Percentiles rank a stretch among this genome's conserved stretches.
Evolutionary conservation across 352 stramenopile genomes (phyloP).

Genomic region (Hyaloperonospora brassicae): DNA sequence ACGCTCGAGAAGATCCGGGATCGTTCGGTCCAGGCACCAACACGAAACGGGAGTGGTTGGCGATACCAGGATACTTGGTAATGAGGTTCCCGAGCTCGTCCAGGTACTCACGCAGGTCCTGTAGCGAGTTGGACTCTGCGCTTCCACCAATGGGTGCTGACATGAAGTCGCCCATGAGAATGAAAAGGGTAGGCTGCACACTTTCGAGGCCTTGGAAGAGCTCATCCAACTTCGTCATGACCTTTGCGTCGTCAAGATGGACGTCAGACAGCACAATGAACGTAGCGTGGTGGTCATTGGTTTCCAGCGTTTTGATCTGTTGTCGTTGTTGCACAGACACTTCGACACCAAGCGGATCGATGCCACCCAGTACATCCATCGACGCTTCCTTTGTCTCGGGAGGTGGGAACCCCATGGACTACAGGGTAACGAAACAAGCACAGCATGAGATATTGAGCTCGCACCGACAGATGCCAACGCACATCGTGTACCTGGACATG

Average conservation of each 20-base stretch:
- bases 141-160: conserved; percentile 70
- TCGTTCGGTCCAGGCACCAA: conserved; percentile 90
- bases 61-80: conserved; percentile 73
- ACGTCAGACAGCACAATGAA: conserved; percentile 93
- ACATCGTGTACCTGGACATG: conserved; percentile 65
- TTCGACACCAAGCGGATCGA: conserved; percentile 79
- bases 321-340: conserved; percentile 71
- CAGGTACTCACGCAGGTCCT: conserved; percentile 79
- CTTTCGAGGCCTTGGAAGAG: conserved; percentile 86
- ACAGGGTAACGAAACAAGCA: background rate
- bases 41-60: conserved; percentile 83
- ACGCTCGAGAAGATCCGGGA: conserved; percentile 67
- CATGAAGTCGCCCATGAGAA: conserved; percentile 93
- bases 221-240: conserved; percentile 84
- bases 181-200: conserved; percentile 76
- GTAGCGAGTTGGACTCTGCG: conserved; percentile 52
- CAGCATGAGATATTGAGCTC: background rate
- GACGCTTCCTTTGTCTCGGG: conserved; percentile 78
- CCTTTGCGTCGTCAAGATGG: conserved; percentile 87
- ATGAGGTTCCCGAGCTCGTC: conserved; percentile 89
- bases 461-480: background rate
- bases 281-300: conserved; percentile 70
- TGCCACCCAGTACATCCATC: conserved; percentile 56
- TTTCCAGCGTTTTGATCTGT: conserved; percentile 75
- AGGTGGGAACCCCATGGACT: conserved; percentile 88